phyloP scores from a whole-genome alignment of 306 rosid species.

The Benincasa hispida region DNA sequence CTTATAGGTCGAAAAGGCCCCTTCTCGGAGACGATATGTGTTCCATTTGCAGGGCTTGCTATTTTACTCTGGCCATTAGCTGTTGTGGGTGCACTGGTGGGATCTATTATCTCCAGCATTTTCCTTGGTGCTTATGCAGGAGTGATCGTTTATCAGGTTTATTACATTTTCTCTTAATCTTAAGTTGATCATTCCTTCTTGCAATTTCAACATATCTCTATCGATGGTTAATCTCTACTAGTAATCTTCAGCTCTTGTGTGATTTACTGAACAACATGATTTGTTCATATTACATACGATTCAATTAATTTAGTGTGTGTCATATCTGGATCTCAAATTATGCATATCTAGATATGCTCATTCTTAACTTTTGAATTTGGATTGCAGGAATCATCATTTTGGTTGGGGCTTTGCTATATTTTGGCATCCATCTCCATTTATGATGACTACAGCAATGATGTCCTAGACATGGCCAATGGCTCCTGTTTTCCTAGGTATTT shows the following conservation, averaged over 20 bases:
- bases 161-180: background rate
- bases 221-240: too few species aligned
- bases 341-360: too few species aligned
- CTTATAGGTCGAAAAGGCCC: conserved; percentile 97
- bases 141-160: conserved; percentile 70
- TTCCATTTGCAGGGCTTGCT: conserved; percentile 94
- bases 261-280: background rate
- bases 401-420: conserved; percentile 47
- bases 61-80: conserved; percentile 93
- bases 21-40: conserved; percentile 91
- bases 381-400: conserved; percentile 60
- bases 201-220: background rate
- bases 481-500: conserved; percentile 78
- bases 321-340: too few species aligned
- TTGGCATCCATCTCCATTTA: conserved; percentile 70
- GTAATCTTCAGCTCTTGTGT: background rate
- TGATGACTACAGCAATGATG: conserved; percentile 85
- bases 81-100: conserved; percentile 60
- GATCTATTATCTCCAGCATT: conserved; percentile 51
- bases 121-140: conserved; percentile 83
- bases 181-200: background rate
- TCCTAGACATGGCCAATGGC: conserved; percentile 74
- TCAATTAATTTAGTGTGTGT: background rate
- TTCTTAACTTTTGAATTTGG: background rate
- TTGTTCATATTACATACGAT: background rate